Evolutionary conservation across 495 filamentous ascomycete species (phyloP), one percentile per base, ranked within the genome.

Genomic region (Penicillium lividum): DNA sequence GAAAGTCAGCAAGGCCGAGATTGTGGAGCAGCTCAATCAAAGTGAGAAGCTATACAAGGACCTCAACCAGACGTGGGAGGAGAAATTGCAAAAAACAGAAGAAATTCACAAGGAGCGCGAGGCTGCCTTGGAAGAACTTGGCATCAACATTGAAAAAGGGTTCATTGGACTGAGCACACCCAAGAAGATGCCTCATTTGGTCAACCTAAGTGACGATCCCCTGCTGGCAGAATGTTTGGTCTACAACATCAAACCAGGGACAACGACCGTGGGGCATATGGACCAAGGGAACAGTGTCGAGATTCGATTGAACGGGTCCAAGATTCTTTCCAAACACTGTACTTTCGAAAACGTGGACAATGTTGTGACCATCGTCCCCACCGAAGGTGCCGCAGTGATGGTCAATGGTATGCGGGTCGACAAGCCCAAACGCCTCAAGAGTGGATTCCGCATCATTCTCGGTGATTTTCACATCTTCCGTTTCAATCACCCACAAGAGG

Each of bases 381-480:
- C 84, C 58, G 92, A 95, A 65, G 90, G 89, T 15, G 95, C 94
- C 4, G 88, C 93, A 7, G 89, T 98, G 36, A 98, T 99, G 95
- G 92, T 99, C 36, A 99, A 99, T 65, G 94, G 94, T 43, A 80
- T 93, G 55, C 86, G 92, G 18, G 87, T 97, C 29, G 82, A 90
- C 34, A 89, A 90, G 64, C 86, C 91, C 9, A 92, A 86, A 56
- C 83, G 91, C 51, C 77, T 99, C 42, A 86, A 91, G 62, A 97
- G 92, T 73, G 94, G 94, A 33, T 94, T 90, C 72, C 89, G 94
- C 29, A 90, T 99, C 44, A 99, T 99, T 48, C 77, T 99, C 9
- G 94, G 95, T 15, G 94, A 99, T 72, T 99, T 99, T 67, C 94
- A 99, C 69, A 99, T 99, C 54, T 99, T 98, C 73, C 83, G 94